Conservation (phyloP, 2,329 filamentous ascomycete genomes). For the Aspergillus piperis region DNA sequence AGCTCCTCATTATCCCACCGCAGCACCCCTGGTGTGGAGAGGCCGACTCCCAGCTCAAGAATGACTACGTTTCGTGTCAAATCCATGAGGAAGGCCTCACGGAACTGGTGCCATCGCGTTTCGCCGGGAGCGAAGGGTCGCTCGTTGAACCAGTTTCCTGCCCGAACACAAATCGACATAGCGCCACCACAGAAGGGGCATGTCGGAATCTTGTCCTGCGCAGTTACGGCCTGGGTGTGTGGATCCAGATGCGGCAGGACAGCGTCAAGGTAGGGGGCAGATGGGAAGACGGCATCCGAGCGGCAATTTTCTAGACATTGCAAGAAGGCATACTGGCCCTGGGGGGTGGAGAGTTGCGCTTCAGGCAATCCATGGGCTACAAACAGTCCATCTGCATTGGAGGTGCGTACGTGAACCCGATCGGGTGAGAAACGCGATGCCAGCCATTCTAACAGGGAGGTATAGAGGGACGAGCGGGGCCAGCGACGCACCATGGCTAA, state of each 20-base stretch:
- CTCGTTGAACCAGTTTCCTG: constrained; percentile 25
- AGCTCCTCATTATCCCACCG: constrained; percentile 26
- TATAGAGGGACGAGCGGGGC: constrained; percentile 15
- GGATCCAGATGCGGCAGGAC: constrained; percentile 21
- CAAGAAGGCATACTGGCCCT: constrained; percentile 24
- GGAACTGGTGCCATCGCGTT: constrained; percentile 13
- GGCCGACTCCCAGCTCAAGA: constrained; percentile 25
- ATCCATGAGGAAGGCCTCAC: background rate
- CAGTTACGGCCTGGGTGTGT: constrained; percentile 16
- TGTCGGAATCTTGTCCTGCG: constrained; percentile 13
- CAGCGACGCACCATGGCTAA: constrained; percentile 21
- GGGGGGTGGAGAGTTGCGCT: constrained; percentile 20
- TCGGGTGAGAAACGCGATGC: constrained; percentile 1
- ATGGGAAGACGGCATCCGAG: constrained; percentile 21
- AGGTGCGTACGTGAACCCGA: constrained; percentile 22
- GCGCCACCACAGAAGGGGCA: constrained; percentile 24
- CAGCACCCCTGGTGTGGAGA: constrained; percentile 26
- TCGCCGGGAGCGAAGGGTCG: constrained; percentile 17
- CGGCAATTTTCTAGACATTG: constrained; percentile 25
- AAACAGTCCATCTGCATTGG: constrained; percentile 26
- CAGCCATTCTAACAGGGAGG: background rate
- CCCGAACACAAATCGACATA: constrained; percentile 25
- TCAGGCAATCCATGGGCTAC: constrained; percentile 21
- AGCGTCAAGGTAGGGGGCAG: constrained; percentile 19
- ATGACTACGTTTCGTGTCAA: constrained; percentile 12